Base-by-base conservation (phyloP, 768 basidiomycete genomes). In the Butyriboletus loyo region DNA sequence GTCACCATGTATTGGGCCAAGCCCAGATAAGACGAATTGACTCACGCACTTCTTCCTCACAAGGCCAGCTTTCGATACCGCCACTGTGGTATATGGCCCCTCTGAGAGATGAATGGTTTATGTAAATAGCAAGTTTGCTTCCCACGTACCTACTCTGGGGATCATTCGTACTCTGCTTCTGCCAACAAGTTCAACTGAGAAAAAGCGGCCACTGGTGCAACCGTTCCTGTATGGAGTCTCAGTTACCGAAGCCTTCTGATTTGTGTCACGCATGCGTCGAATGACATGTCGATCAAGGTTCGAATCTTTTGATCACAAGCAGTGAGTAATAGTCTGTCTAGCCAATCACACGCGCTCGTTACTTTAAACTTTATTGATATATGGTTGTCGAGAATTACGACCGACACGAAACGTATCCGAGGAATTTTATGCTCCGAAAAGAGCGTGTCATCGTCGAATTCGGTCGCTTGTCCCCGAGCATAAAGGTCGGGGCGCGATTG, bases 401-500 rank as follows among this genome's bases (percentile, higher is more conserved):
- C 31, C 28, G 30, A 22, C 6, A 36, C 7, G n/a, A 14, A 17
- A 34, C 24, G 30, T 39, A 28, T 37, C 27, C 17, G 22, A 19
- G 24, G 19, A 50, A 19, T 55, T 32, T 19, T n/a, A 14, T 47
- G 7, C 34, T 17, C 6, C 22, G 34, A 11, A 21, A 25, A 27
- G 37, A 30, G 35, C 30, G 31, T 41, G 32, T 32, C 21, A 30
- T 11, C 17, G 47, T 15, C 30, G 37, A 34, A 31, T 9, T 19
- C 9, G 34, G 37, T n/a, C 36, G 27, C 36, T 31, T 2, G 22
- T 37, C 17, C 40, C 7, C 17, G 35, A 32, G 49, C 49, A 56
- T 60, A 60, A 60, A 60, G 27, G 30, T 21, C 22, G 10, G n/a
- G n/a, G 32, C 3, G 21, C 6, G 22, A 37, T 8, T 5, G 13